Conservation (phyloP, 257 asterid genomes). For the Ophiorrhiza pumila region DNA sequence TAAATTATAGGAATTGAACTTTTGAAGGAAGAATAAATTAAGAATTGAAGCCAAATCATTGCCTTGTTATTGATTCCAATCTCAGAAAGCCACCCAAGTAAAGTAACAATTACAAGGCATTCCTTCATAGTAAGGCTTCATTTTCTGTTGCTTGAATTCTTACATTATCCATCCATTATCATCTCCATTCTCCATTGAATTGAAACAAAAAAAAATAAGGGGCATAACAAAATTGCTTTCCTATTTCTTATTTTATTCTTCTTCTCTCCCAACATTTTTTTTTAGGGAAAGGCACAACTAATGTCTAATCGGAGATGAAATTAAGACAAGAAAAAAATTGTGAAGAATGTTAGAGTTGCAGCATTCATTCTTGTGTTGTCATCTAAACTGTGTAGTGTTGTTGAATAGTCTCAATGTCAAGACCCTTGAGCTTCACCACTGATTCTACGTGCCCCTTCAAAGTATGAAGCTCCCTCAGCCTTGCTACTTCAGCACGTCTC, state of each 20-base stretch:
- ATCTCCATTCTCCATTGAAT: slow-evolving; percentile 19
- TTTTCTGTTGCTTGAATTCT: slow-evolving; percentile 8
- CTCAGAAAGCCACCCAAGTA: too few relatives aligned
- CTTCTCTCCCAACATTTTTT: slow-evolving; percentile 9
- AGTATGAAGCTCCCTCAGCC: slow-evolving; percentile 52
- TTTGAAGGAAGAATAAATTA: too few relatives aligned
- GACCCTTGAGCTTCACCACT: slow-evolving; percentile 51
- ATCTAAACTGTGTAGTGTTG: slow-evolving; percentile 46
- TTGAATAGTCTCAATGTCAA: slow-evolving; percentile 49
- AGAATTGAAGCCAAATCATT: too few relatives aligned
- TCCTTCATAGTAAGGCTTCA: not conserved
- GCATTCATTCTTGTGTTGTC: slow-evolving; percentile 1
- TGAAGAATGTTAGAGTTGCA: not conserved
- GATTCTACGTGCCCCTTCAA: slow-evolving; percentile 52
- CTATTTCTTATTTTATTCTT: slow-evolving; percentile 17
- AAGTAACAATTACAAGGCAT: slow-evolving; percentile 5
- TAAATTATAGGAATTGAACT: too few relatives aligned
- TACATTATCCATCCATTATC: slow-evolving; percentile 11
- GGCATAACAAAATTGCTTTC: slow-evolving; percentile 15
- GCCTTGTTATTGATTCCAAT: too few relatives aligned
- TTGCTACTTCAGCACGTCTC: slow-evolving; percentile 57
- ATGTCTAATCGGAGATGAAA: not conserved
- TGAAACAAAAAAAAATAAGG: slow-evolving; percentile 10
- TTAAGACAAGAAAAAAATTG: not conserved
- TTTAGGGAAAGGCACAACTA: slow-evolving; percentile 7